Evolutionary conservation across 352 stramenopile genomes (phyloP), one percentile per base, ranked within the genome.

Genomic region (Phytophthora vignae): DNA sequence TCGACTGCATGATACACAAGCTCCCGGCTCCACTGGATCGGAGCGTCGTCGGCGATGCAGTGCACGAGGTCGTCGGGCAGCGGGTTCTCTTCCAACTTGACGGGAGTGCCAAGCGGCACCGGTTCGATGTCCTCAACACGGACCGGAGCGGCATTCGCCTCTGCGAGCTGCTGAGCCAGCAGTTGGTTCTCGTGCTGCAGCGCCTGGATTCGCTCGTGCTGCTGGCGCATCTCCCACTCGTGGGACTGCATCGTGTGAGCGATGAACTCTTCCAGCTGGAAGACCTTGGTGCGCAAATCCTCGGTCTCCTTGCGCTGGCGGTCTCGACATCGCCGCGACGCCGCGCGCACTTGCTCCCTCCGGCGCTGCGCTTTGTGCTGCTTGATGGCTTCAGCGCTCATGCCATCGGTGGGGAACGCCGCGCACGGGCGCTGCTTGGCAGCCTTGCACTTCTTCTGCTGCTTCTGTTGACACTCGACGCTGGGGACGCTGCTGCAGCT

Each of bases 181-280:
- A 71, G 27, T 7, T 83, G 77, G 42, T 88, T 90, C 67, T 90
- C 78, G 6, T 70, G 78, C 42, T 84, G 62, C 22, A 87, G 58
- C 53, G 52, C 19, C 49, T 86, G 78, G n/a, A 82, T 55, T n/a
- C 81, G 76, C 1, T 84, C 54, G 3, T 69, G 72, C 48, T 90
- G 82, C 50, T 85, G 77, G 22, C 73, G 72, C 50, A 80, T 60
- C 55, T 88, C 81, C 69, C 67, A 79, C 40, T 91, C 83, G 64
- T 91, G 87, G 22, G 79, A 69, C 55, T 90, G 82, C 67, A 84
- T 77, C 55, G 76, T 84, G 62, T 89, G 82, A 4, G 80, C 69
- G 53, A 90, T 90, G 61, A 85, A 90, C 62, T 91, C 84, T 31
- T 91, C 82, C 8, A 91, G 65, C 69, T 91, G 80, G 57, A 90